Evolutionary conservation across 2,329 filamentous ascomycete genomes (phyloP), one percentile per base, ranked within the genome.

Genomic region (Zasmidium citrigriseum): DNA sequence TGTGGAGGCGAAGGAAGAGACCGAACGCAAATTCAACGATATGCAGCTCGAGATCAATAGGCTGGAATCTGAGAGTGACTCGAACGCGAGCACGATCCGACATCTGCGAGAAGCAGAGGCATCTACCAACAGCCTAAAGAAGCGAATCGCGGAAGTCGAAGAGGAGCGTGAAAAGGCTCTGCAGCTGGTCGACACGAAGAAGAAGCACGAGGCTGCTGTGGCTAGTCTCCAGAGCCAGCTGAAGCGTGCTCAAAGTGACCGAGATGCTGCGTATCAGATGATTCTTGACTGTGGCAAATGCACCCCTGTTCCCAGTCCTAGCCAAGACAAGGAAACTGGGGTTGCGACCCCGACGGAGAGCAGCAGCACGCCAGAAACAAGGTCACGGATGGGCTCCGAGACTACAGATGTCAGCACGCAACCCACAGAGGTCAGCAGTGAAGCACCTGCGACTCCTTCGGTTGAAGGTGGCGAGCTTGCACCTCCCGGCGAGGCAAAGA

Each of bases 401-500:
- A 54, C 63, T 12, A 67, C 67, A 29, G 65, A 66, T 34, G 46
- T 60, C 34, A 66, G 63, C n/a, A 64, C 64, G 3, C 65, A 62
- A 48, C 65, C 66, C 1, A 67, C 69, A 10, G 68, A 67, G 29
- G 54, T 57, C 50, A 63, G 61, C 29, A 68, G 65, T 27, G 60
- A 66, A 20, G 46, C 51, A 12, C 53, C 59, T 11, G 50, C 56
- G 21, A 62, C 65, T 9, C 58, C 60, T 11, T 58, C 66, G 10
- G 59, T 64, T 1, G 66, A 64, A 22, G 62, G 46, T 14, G 64
- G 61, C 14, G 70, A 72, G 45, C 27, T 59, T 18, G 65, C 60
- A 14, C 61, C 56, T 12, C 48, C 75, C 14, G 74, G 70, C 14
- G 74, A 78, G 11, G 77, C 77, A 59, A 93, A 92, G 77, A 96